These are phyloP conservation scores for Vanrija sp. DNA, from an alignment of 1,284 basidiomycete species.

Conservation along the genomic window DNA sequence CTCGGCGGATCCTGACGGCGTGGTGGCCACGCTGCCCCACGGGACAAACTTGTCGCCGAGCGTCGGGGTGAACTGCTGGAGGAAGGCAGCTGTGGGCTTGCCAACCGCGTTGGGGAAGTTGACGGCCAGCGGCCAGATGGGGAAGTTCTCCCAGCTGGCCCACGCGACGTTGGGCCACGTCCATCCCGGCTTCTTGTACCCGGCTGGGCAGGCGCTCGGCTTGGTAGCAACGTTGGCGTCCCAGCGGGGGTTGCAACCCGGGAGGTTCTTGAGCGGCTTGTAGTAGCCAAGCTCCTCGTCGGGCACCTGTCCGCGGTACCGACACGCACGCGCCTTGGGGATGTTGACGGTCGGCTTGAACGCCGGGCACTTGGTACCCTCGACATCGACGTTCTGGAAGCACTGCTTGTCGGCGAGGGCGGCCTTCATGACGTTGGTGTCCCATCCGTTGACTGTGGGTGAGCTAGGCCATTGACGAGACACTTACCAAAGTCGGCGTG, in stretches of 20 bases:
- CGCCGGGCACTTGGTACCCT: neutral
- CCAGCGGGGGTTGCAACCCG: conserved; percentile 16
- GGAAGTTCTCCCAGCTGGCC: too few species aligned
- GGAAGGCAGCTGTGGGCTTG: too few species aligned
- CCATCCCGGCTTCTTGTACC: conserved; percentile 6
- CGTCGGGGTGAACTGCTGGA: too few species aligned
- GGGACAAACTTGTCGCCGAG: too few species aligned
- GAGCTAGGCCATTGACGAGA: too few species aligned
- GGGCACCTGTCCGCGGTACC: conserved; percentile 8
- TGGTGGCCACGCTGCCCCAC: too few species aligned
- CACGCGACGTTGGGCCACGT: neutral
- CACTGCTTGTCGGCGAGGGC: too few species aligned
- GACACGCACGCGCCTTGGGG: neutral
- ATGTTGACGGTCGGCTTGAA: neutral
- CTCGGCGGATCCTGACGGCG: too few species aligned
- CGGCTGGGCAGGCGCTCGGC: conserved; percentile 6
- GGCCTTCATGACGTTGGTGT: conserved; percentile 39
- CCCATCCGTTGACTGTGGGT: conserved; percentile 48
- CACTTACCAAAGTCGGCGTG: conserved; percentile 51
- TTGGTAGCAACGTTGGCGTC: neutral
- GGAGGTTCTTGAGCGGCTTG: conserved; percentile 5
- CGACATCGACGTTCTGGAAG: too few species aligned
- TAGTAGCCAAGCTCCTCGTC: conserved; percentile 10
- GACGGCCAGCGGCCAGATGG: too few species aligned
- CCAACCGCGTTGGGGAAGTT: too few species aligned